phyloP scores from a whole-genome alignment of 2,329 filamentous ascomycete species.

The Ophiostoma piceae region DNA sequence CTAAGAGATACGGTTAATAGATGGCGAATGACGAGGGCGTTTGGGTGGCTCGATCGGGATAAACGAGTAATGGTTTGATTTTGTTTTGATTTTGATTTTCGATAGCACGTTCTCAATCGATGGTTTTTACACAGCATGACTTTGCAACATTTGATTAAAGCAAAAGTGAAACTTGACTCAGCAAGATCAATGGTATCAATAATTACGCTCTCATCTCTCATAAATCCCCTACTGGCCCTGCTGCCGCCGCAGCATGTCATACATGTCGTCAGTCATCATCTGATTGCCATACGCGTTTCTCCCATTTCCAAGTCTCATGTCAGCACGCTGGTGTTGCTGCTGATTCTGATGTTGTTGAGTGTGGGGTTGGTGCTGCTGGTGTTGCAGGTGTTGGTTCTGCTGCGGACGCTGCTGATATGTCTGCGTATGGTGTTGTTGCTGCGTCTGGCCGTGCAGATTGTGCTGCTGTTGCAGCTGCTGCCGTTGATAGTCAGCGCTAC shows the following conservation, averaged over 20 bases:
- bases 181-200: background rate
- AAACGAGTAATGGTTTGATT: background rate
- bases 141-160: background rate
- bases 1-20: background rate
- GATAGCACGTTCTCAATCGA: no score
- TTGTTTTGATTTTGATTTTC: background rate
- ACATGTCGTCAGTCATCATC: conserved; percentile 17
- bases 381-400: conserved; percentile 32
- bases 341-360: conserved; percentile 34
- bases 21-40: background rate
- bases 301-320: background rate
- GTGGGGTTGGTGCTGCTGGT: conserved; percentile 33
- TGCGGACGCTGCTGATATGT: conserved; percentile 37
- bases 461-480: conserved; percentile 29
- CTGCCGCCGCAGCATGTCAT: conserved; percentile 20
- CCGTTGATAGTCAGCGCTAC: background rate
- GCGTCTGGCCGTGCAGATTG: background rate
- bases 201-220: background rate
- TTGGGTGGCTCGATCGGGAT: background rate
- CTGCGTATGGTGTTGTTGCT: conserved; percentile 1
- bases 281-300: conserved; percentile 7
- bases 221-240: conserved; percentile 7
- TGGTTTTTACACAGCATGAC: no score
- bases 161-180: background rate
- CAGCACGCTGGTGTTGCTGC: conserved; percentile 35